Base-by-base conservation (phyloP, 495 filamentous ascomycete species). In the Endocarpon pusillum region DNA sequence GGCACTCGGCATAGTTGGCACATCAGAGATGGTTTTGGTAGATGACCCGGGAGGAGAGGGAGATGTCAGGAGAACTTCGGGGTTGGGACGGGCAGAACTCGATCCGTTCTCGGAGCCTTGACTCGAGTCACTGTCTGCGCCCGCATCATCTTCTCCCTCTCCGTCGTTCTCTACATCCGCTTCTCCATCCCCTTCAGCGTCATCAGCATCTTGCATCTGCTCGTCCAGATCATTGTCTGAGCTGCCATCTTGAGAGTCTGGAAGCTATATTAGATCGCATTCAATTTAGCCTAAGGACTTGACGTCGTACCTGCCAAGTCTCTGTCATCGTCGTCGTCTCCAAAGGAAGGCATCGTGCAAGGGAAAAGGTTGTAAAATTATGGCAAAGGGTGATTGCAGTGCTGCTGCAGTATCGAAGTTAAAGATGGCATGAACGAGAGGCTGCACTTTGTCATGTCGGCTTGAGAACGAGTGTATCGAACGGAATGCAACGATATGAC, bases 181-280 rank as follows among this genome's bases (percentile, higher is more conserved):
- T 10, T 76, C 71, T 21, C 66, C 61, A 41, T 78, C 74, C 4
- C 62, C 62, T 11, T 69, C 63, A 15, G 54, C 62, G 42, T 68
- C 65, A 24, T 75, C 71, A 7, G 53, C 66, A 44, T 79, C 75
- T 28, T 76, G 64, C 57, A 77, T 71, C n/a, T 60, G 56, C 35
- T 76, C 73, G 21, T 80, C 74, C 38, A 71, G 67, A 19, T 81
- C 75, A 40, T 79, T 78, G 38, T 81, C 75, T 4, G 75, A 79
- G 51, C 71, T 77, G 39, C 58, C 71, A 42, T 70, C 69, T 39
- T 66, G 73, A 20, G 71, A 73, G 34, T 55, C 61, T 64, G 48
- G n/a, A n/a, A n/a, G n/a, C n/a, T n/a, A n/a, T n/a, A n/a, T n/a
- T n/a, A n/a, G n/a, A n/a, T n/a, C n/a, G n/a, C n/a, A n/a, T n/a